Conservation (phyloP, 257 asterid genomes). For the Pogostemon cablin region DNA sequence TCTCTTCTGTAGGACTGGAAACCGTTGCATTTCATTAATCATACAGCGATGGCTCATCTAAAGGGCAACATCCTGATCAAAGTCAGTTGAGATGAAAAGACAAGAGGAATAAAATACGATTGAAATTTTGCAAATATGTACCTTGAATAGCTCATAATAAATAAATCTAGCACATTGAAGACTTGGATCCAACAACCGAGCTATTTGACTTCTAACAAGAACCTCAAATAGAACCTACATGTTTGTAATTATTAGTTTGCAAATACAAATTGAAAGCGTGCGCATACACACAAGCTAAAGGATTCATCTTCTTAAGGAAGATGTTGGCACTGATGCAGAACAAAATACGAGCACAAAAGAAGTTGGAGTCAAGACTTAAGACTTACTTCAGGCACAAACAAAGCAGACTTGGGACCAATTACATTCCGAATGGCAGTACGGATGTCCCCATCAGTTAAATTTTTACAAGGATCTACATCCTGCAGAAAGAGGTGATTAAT, state of each 20-base stretch:
- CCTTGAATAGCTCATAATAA: slow-evolving; percentile 92
- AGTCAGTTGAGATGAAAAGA: slow-evolving; percentile 10
- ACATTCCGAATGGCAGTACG: slow-evolving; percentile 66
- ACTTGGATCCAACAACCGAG: slow-evolving; percentile 92
- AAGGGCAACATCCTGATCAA: slow-evolving; percentile 19
- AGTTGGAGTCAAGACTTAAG: neutral
- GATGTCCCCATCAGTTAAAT: slow-evolving; percentile 62
- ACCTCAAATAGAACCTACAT: slow-evolving; percentile 71
- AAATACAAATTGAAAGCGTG: slow-evolving; percentile 6
- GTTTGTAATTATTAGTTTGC: slow-evolving; percentile 30
- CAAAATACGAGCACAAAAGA: neutral
- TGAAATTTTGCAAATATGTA: slow-evolving; percentile 26
- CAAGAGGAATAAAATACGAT: slow-evolving; percentile 16
- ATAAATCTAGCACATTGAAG: slow-evolving; percentile 94
- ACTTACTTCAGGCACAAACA: slow-evolving; percentile 91
- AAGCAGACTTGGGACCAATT: slow-evolving; percentile 80
- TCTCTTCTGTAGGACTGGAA: slow-evolving; percentile 77
- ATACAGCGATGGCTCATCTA: slow-evolving; percentile 95
- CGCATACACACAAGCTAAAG: neutral
- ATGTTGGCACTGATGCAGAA: neutral
- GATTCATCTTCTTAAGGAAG: neutral
- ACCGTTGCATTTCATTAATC: slow-evolving; percentile 86
- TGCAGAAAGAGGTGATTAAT: slow-evolving; percentile 37
- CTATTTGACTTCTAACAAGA: slow-evolving; percentile 55
- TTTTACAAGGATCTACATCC: slow-evolving; percentile 97